A percentile compares a stretch with the other conserved stretches of the same genome.
Evolutionary conservation across 495 filamentous ascomycete species (phyloP).

Genomic region (Articulospora tetracladia): DNA sequence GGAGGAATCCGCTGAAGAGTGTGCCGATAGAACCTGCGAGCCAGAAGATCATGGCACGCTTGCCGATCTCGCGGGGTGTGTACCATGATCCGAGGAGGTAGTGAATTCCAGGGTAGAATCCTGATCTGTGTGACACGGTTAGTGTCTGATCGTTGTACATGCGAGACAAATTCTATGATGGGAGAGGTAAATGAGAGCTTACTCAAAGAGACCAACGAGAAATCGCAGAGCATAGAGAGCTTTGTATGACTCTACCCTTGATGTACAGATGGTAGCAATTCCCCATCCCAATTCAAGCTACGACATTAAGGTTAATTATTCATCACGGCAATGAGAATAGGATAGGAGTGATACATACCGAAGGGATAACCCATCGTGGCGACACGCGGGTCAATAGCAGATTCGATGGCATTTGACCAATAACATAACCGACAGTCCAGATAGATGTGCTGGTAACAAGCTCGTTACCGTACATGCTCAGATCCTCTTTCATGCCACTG

Average conservation of each 20-base stretch:
- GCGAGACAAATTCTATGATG: neutral
- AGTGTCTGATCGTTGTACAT: neutral
- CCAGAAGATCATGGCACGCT: constrained; percentile 35
- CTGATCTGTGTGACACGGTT: constrained; percentile 27
- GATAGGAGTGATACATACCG: neutral
- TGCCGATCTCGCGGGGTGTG: constrained; percentile 30
- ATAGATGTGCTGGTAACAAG: constrained; percentile 11
- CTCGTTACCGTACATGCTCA: constrained; percentile 7
- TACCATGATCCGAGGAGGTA: constrained; percentile 51
- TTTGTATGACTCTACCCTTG: neutral
- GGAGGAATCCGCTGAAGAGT: constrained; percentile 52
- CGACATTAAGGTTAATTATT: neutral
- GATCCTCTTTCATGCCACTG: constrained; percentile 50
- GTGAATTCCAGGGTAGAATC: constrained; percentile 36
- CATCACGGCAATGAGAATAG: neutral
- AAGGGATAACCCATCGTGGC: constrained; percentile 8
- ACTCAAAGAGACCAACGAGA: constrained; percentile 41
- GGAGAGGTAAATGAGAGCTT: constrained; percentile 5
- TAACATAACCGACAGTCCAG: constrained; percentile 11
- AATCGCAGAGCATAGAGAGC: constrained; percentile 52
- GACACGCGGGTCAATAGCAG: constrained; percentile 8
- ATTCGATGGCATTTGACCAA: constrained; percentile 13
- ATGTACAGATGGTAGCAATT: constrained; percentile 9
- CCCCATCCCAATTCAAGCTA: constrained; percentile 11
- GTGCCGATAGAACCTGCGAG: constrained; percentile 23